Conservation (phyloP, 2,329 filamentous ascomycete genomes). For the Aspergillus brunneoviolaceus region DNA sequence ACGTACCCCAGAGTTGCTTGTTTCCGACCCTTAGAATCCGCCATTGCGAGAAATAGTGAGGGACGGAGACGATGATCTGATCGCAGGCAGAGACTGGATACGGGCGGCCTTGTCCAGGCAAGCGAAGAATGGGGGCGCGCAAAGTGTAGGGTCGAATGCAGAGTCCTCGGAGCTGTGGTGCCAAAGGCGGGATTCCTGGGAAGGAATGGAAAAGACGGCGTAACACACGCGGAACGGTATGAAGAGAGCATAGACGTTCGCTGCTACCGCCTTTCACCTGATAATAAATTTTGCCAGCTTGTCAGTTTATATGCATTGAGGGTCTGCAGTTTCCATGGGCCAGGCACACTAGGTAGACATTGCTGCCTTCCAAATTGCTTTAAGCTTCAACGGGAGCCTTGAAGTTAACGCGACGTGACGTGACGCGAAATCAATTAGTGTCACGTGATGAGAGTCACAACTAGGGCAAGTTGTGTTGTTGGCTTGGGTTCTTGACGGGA, state of each 20-base stretch:
- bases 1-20: slow-evolving; percentile 90
- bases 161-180: slow-evolving; percentile 4
- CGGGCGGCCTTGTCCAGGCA: background rate
- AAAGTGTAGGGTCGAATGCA: background rate
- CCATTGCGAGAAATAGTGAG: slow-evolving; percentile 11
- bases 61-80: background rate
- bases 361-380: slow-evolving; percentile 6
- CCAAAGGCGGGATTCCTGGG: slow-evolving; percentile 13
- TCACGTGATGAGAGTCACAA: slow-evolving; percentile 15
- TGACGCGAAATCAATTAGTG: slow-evolving; percentile 20
- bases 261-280: background rate
- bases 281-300: background rate
- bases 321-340: background rate
- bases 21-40: slow-evolving; percentile 46
- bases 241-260: slow-evolving; percentile 19
- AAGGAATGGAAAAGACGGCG: slow-evolving; percentile 7
- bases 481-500: background rate
- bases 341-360: slow-evolving; percentile 3
- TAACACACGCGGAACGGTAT: slow-evolving; percentile 11
- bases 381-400: background rate
- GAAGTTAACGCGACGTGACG: slow-evolving; percentile 21
- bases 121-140: background rate
- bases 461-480: background rate
- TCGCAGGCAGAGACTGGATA: background rate
- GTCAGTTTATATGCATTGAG: background rate